Evolutionary conservation across 2,329 filamentous ascomycete genomes (phyloP).

Genomic region (Fusarium sp.): DNA sequence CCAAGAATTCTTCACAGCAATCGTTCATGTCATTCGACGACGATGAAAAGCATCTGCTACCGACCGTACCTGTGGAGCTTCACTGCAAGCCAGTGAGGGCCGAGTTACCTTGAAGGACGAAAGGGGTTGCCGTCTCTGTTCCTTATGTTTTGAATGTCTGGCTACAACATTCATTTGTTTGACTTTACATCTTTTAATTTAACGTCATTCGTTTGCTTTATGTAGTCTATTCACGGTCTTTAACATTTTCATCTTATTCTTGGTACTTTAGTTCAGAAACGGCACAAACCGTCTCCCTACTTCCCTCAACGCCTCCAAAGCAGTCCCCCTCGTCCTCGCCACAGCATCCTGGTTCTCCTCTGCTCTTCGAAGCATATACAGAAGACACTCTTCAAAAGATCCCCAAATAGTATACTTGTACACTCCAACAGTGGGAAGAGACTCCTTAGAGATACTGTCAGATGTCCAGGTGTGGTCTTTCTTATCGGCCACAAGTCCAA

Average conservation of each 20-base stretch:
- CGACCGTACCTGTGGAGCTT: not conserved
- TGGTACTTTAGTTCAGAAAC: not conserved
- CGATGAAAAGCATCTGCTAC: not conserved
- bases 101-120: not conserved
- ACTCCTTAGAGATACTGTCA: not conserved
- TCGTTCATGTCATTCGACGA: not conserved
- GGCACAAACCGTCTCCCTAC: slow-evolving; percentile 1
- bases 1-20: not conserved
- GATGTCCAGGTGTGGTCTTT: not conserved
- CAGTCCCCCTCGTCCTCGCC: slow-evolving; percentile 14
- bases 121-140: not conserved
- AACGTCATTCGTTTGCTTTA: not conserved
- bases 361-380: slow-evolving; percentile 18
- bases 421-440: slow-evolving; percentile 6
- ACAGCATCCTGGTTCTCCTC: slow-evolving; percentile 26
- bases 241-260: not conserved
- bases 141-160: not conserved
- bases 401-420: slow-evolving; percentile 25
- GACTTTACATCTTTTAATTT: not conserved
- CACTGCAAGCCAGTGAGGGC: not conserved
- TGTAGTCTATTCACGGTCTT: not conserved
- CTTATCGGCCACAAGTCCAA: slow-evolving; percentile 9
- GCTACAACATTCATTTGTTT: not conserved
- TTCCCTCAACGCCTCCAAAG: slow-evolving; percentile 2
- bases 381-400: slow-evolving; percentile 16